Percentiles rank a stretch among this genome's conserved stretches.
These are phyloP conservation scores for Paramecium pentaurelia DNA, from an alignment of 73 alveolate genomes.

Conservation along the genomic window DNA sequence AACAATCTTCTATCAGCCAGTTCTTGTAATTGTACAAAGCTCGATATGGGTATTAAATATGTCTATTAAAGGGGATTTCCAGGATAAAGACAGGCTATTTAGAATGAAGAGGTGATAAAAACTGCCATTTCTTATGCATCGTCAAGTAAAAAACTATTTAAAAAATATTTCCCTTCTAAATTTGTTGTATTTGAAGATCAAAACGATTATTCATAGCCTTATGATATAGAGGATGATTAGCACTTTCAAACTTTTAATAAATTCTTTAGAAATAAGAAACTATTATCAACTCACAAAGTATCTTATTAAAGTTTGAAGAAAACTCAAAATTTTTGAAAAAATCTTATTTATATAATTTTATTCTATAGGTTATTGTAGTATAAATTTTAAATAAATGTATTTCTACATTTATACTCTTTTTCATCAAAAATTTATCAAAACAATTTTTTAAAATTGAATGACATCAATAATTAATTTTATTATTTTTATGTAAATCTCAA, in stretches of 20 bases:
- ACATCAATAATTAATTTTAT: not conserved
- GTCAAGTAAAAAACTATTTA: not conserved
- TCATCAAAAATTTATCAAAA: not conserved
- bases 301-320: not conserved
- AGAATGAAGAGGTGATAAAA: constrained; percentile 11
- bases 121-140: constrained; percentile 21
- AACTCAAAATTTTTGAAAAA: not conserved
- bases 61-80: not conserved
- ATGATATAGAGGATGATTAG: not conserved
- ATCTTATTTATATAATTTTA: not conserved
- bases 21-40: constrained; percentile 15
- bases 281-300: not conserved
- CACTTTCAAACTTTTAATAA: not conserved
- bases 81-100: not conserved
- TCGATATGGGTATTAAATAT: not conserved
- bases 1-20: not conserved
- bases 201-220: constrained; percentile 19
- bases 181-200: not conserved
- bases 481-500: no score
- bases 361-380: not conserved
- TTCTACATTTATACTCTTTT: not conserved
- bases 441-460: not conserved
- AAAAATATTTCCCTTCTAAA: constrained; percentile 38
- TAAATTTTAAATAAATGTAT: not conserved
- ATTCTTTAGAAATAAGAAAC: not conserved